Percentiles rank a stretch among this genome's conserved stretches.
phyloP scores from a whole-genome alignment of 306 rosid species.

The Geum urbanum region DNA sequence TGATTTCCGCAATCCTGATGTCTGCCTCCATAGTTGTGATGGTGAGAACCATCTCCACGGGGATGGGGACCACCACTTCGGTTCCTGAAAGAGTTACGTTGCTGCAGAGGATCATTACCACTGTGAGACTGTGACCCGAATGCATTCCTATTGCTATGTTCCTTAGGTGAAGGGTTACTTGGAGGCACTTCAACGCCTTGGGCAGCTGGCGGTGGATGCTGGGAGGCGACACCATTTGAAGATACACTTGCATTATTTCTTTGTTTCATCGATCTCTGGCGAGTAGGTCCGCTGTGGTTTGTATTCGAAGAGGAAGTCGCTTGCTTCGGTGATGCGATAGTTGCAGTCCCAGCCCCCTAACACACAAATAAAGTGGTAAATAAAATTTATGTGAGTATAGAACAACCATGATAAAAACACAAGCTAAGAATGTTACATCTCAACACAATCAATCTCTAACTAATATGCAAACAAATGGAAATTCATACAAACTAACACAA shows the following conservation, averaged over 20 bases:
- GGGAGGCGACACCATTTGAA: constrained; percentile 48
- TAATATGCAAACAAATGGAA: background rate
- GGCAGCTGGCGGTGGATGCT: constrained; percentile 38
- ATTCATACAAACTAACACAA: background rate
- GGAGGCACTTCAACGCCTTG: constrained; percentile 35
- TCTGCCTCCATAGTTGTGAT: constrained; percentile 53
- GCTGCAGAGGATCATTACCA: constrained; percentile 53
- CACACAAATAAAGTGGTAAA: constrained; percentile 24
- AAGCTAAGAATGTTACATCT: background rate
- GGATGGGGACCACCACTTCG: constrained; percentile 61
- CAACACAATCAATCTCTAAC: background rate
- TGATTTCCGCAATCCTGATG: constrained; percentile 77
- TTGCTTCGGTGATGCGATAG: constrained; percentile 51
- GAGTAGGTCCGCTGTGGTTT: constrained; percentile 36
- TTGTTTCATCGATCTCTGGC: constrained; percentile 47
- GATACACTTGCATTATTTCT: constrained; percentile 40
- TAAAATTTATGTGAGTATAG: constrained; percentile 25
- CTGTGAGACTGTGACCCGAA: constrained; percentile 43
- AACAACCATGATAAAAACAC: background rate
- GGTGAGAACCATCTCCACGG: constrained; percentile 68
- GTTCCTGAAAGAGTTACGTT: constrained; percentile 46
- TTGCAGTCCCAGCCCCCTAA: constrained; percentile 48
- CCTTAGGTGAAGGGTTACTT: constrained; percentile 45
- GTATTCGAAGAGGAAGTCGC: constrained; percentile 25
- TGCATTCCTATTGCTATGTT: constrained; percentile 52